phyloP scores from a whole-genome alignment of 2,329 filamentous ascomycete species.

The Nemania serpens region DNA sequence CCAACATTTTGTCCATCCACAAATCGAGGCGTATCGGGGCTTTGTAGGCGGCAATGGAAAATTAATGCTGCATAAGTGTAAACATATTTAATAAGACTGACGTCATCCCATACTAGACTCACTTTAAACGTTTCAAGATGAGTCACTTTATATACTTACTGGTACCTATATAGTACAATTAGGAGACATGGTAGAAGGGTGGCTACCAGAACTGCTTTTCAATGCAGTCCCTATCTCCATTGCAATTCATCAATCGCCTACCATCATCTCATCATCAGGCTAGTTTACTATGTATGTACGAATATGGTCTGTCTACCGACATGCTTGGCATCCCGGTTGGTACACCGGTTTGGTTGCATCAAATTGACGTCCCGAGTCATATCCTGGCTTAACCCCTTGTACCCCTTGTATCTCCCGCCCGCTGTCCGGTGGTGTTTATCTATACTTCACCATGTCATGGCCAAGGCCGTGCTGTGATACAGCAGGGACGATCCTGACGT shows the following conservation, averaged over 20 bases:
- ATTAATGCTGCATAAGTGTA: background rate
- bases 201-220: too few relatives aligned
- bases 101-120: slow-evolving; percentile 10
- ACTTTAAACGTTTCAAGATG: background rate
- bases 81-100: slow-evolving; percentile 6
- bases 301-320: background rate
- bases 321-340: background rate
- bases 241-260: background rate
- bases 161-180: background rate
- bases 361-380: background rate
- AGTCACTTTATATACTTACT: background rate
- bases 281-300: too few relatives aligned
- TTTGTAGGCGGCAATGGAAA: background rate
- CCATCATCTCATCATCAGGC: background rate
- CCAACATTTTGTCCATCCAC: too few relatives aligned
- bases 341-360: background rate
- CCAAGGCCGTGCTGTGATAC: background rate
- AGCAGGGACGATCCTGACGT: background rate
- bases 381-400: too few relatives aligned
- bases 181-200: too few relatives aligned
- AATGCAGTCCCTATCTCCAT: background rate
- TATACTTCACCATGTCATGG: background rate
- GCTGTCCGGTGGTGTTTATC: background rate
- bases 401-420: background rate
- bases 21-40: too few relatives aligned